These are phyloP conservation scores for Cylindrotheca closterium DNA, from an alignment of 108 stramenopile genomes.

Conservation along the genomic window DNA sequence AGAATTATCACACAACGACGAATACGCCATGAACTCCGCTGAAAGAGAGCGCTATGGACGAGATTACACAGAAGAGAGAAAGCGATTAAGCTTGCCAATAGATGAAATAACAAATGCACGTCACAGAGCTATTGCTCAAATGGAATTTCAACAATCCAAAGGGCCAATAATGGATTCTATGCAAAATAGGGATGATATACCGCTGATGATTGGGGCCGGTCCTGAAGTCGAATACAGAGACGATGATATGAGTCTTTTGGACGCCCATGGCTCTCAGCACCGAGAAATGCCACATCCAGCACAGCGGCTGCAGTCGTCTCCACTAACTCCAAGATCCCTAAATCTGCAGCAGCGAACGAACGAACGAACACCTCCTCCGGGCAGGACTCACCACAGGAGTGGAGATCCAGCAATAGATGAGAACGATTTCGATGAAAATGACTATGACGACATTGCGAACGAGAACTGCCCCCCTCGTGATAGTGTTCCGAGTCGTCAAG, in stretches of 20 bases:
- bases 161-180: conserved; percentile 7
- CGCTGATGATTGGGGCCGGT: background rate
- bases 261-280: background rate
- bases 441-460: background rate
- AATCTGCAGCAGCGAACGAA: conserved; percentile 1
- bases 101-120: conserved; percentile 22
- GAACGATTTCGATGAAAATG: background rate
- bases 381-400: background rate
- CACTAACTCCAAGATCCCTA: background rate
- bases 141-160: conserved; percentile 3
- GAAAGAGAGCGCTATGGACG: background rate
- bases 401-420: no score
- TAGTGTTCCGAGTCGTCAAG: conserved; percentile 1
- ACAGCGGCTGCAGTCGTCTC: background rate
- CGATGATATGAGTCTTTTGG: conserved; percentile 23
- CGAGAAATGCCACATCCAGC: background rate
- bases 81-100: conserved; percentile 23
- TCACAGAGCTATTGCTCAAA: conserved; percentile 21
- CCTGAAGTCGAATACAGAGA: conserved; percentile 4
- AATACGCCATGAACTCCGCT: conserved; percentile 1
- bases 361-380: no score
- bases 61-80: conserved; percentile 30
- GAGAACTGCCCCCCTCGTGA: background rate
- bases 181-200: background rate
- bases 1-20: conserved; percentile 21